These are phyloP conservation scores for Marchantia polymorpha DNA, from an alignment of 225 moss, liverwort and hornwort species.

Conservation along the genomic window DNA sequence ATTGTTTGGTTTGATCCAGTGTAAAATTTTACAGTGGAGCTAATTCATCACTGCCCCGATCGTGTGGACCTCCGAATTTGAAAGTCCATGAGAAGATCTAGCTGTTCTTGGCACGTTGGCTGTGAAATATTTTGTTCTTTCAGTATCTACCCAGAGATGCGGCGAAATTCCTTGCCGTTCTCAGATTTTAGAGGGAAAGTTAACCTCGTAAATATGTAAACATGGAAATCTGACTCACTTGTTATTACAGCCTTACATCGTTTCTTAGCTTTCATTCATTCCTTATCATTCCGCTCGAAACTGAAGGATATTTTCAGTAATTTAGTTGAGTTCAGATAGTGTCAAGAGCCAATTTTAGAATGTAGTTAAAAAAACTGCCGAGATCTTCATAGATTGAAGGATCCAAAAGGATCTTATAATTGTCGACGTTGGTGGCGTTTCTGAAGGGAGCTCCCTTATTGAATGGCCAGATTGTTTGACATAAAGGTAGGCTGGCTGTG, in stretches of 20 bases:
- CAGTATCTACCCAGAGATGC: neutral
- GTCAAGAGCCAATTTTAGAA: neutral
- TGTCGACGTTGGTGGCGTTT: neutral
- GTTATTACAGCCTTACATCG: neutral
- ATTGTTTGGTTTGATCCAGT: constrained; percentile 15
- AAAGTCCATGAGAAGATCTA: constrained; percentile 2
- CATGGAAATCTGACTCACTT: neutral
- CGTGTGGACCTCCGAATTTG: neutral
- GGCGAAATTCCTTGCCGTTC: neutral
- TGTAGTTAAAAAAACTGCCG: neutral
- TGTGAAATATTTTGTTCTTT: neutral
- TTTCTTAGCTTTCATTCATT: constrained; percentile 6
- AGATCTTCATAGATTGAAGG: neutral
- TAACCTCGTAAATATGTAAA: constrained; percentile 2
- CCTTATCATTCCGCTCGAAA: neutral
- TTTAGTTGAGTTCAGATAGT: neutral
- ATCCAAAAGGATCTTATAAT: neutral
- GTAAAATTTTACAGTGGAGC: constrained; percentile 3
- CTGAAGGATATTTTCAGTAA: neutral
- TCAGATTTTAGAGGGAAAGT: neutral
- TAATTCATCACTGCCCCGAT: constrained; percentile 6
- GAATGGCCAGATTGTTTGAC: neutral
- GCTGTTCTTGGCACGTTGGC: neutral
- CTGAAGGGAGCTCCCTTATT: neutral
- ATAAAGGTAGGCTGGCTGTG: neutral